Evolutionary conservation across 139 green algal genomes (phyloP).

Genomic region (Pleodorina starrii): DNA sequence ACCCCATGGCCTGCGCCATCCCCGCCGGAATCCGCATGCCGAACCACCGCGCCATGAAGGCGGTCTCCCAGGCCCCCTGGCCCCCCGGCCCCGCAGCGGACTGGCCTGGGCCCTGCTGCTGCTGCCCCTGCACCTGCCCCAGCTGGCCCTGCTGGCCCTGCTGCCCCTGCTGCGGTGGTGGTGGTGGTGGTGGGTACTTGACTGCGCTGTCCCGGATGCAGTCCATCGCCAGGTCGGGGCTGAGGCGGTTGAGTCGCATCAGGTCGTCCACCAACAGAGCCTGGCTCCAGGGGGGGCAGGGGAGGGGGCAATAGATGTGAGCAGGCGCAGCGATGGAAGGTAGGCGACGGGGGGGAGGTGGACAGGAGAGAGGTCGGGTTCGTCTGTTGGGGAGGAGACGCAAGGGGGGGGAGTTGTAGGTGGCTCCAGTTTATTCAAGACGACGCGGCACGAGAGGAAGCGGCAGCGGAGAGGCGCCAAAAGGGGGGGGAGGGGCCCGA

Average conservation of each 20-base stretch:
- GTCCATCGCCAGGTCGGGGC: slow-evolving; percentile 19
- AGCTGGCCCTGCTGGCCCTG: neutral
- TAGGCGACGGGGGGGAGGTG: neutral
- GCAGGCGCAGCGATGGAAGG: no score
- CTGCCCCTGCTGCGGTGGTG: neutral
- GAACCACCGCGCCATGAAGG: neutral
- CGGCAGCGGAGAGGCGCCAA: no score
- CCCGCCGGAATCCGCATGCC: neutral
- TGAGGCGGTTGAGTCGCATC: neutral
- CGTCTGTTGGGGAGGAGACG: no score
- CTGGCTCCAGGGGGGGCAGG: neutral
- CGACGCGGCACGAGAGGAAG: no score
- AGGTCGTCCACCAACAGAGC: slow-evolving; percentile 36
- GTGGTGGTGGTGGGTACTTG: neutral
- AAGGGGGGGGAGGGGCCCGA: no score
- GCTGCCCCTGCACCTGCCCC: neutral
- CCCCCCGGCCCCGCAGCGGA: neutral
- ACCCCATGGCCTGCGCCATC: no score
- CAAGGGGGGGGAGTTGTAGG: no score
- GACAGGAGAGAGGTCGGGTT: no score
- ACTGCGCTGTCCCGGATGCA: neutral
- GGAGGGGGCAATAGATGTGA: no score
- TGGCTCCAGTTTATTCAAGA: no score
- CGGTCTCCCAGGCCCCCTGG: neutral
- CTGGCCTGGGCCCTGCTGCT: neutral